Evolutionary conservation across 1,284 basidiomycete species (phyloP).

Genomic region (Ganoderma leucocontextum): DNA sequence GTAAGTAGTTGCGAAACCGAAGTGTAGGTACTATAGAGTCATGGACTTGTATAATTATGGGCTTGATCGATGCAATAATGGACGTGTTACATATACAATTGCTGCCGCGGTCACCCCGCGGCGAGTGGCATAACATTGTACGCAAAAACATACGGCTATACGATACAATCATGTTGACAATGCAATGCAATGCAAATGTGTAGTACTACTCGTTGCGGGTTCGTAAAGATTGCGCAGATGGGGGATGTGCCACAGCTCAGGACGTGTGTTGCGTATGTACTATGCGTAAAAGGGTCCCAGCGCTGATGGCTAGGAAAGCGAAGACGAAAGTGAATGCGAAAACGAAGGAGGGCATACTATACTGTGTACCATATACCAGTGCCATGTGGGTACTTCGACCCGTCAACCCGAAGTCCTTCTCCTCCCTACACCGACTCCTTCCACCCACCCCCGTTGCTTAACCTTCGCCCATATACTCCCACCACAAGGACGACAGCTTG

Average conservation of each 20-base stretch:
- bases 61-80: conserved; percentile 4
- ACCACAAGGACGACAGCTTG: background rate
- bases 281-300: conserved; percentile 10
- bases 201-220: conserved; percentile 12
- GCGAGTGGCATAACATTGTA: conserved; percentile 22
- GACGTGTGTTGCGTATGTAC: background rate
- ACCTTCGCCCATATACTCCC: background rate
- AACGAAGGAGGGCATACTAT: conserved; percentile 6
- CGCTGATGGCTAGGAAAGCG: background rate
- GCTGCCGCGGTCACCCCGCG: conserved; percentile 12
- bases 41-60: too few relatives aligned
- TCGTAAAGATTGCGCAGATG: conserved; percentile 3
- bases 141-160: conserved; percentile 33
- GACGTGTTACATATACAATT: conserved; percentile 30
- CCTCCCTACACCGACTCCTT: background rate
- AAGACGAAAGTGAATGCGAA: background rate
- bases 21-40: too few relatives aligned
- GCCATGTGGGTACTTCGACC: background rate
- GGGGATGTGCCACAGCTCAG: background rate
- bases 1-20: too few relatives aligned
- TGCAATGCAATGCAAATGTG: background rate
- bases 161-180: conserved; percentile 33
- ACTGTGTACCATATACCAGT: background rate
- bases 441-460: too few relatives aligned
- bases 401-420: background rate